Evolutionary conservation across 805 yeast genomes (phyloP), one percentile per base, ranked within the genome.

Genomic region (Starmerella bombi): DNA sequence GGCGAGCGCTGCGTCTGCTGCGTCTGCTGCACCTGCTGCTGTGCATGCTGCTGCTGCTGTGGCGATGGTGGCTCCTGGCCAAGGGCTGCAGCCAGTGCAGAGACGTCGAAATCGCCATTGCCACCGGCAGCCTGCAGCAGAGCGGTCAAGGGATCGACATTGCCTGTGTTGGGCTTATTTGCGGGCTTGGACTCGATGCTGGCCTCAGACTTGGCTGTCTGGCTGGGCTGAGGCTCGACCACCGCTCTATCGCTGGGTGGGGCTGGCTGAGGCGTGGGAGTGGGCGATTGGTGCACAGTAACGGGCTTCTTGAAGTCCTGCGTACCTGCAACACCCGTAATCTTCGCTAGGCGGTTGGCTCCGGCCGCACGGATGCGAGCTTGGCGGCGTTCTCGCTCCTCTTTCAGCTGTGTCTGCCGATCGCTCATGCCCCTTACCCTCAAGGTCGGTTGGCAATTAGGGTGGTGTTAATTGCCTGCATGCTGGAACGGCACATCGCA

Each of bases 371-470:
- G 41, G 35, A 59, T 53, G 15, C 56, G 46, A n/a, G 56, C 58
- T 48, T 53, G 56, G 18, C 63, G 55, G 28, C 58, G 39, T 42
- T 55, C 61, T 33, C 56, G 45, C 36, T 52, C 55, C 18, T 41
- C 34, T 16, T 17, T 16, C 18, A 43, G 43, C 34, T 32, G 36
- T 3, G 45, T 48, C 19, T 42, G 42, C 29, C 36, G 34, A 16
- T 39, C 45, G 25, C 28, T 33, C 10, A 5, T 15, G 35, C 20
- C 35, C 15, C 20, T 31, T 9, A 31, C 22, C 22, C 32, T 29
- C n/a, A 25, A n/a, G n/a, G n/a, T n/a, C n/a, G n/a, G n/a, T n/a
- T n/a, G 9, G 32, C 32, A 14, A n/a, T n/a, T n/a, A n/a, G n/a
- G n/a, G n/a, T n/a, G n/a, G n/a, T n/a, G n/a, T n/a, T n/a, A n/a